Evolutionary conservation across 306 rosid species (phyloP).

Genomic region (Cicer chorassanicum): DNA sequence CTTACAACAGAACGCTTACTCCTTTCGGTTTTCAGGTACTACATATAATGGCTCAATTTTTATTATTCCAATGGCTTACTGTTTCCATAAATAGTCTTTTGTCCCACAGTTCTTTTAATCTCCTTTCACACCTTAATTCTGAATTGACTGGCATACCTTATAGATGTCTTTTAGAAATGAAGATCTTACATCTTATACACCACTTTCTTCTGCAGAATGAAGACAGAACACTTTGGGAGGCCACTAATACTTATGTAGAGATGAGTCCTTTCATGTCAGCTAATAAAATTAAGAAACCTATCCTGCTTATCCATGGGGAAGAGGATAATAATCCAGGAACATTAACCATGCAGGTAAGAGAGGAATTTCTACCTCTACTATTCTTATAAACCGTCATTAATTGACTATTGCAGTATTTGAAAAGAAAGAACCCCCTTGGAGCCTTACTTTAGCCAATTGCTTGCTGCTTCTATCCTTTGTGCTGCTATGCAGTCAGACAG

Average conservation of each 20-base stretch:
- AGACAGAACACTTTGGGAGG: slow-evolving; percentile 99
- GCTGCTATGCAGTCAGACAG: slow-evolving; percentile 83
- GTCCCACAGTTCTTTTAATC: background rate
- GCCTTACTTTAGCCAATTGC: slow-evolving; percentile 36
- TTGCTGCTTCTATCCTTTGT: slow-evolving; percentile 41
- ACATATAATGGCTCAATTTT: background rate
- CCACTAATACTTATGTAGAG: slow-evolving; percentile 81
- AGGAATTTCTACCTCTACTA: slow-evolving; percentile 15
- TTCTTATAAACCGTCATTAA: slow-evolving; percentile 18
- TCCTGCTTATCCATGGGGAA: slow-evolving; percentile 95
- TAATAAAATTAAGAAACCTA: slow-evolving; percentile 93
- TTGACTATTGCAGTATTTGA: slow-evolving; percentile 34
- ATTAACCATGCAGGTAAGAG: slow-evolving; percentile 91
- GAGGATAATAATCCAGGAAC: slow-evolving; percentile 97
- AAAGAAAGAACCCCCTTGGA: slow-evolving; percentile 25
- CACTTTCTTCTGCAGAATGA: slow-evolving; percentile 67
- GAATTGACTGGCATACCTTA: slow-evolving; percentile 26
- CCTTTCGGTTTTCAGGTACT: slow-evolving; percentile 98
- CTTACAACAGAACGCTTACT: slow-evolving; percentile 97
- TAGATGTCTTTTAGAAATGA: slow-evolving; percentile 32
- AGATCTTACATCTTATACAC: slow-evolving; percentile 24
- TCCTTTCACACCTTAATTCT: slow-evolving; percentile 29
- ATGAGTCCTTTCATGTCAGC: slow-evolving; percentile 99
- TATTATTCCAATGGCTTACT: slow-evolving; percentile 1
- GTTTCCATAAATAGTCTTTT: background rate